Percentiles rank a stretch among this genome's conserved stretches.
Evolutionary conservation across 257 asterid genomes (phyloP).

Genomic region (Anisodus tanguticus): DNA sequence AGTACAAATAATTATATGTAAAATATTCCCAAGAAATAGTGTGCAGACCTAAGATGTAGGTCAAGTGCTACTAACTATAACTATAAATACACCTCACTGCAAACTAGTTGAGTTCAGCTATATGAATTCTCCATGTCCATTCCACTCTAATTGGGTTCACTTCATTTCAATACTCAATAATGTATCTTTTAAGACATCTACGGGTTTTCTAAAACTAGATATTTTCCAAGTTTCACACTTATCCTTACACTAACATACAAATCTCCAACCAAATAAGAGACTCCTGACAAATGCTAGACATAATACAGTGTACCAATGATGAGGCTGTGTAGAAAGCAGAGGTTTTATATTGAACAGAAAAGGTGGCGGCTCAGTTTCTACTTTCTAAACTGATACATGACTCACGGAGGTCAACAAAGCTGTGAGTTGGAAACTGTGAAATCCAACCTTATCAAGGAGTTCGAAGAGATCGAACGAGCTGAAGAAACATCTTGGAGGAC

Average conservation of each 20-base stretch:
- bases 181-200: background rate
- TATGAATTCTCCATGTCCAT: slow-evolving; percentile 7
- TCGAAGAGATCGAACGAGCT: background rate
- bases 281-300: background rate
- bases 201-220: background rate
- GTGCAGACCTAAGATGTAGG: background rate
- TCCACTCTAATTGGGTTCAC: background rate
- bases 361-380: background rate
- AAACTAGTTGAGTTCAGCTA: background rate
- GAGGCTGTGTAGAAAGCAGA: background rate
- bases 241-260: slow-evolving; percentile 4
- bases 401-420: background rate
- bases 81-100: background rate
- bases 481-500: background rate
- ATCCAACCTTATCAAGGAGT: background rate
- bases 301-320: background rate
- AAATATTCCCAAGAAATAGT: background rate
- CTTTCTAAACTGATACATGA: background rate
- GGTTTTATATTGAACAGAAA: background rate
- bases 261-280: background rate
- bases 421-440: background rate
- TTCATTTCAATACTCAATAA: background rate
- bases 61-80: background rate
- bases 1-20: background rate
- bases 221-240: slow-evolving; percentile 14